These are phyloP conservation scores for Orbilia oligospora DNA, from an alignment of 2,329 filamentous ascomycete genomes.

Conservation along the genomic window DNA sequence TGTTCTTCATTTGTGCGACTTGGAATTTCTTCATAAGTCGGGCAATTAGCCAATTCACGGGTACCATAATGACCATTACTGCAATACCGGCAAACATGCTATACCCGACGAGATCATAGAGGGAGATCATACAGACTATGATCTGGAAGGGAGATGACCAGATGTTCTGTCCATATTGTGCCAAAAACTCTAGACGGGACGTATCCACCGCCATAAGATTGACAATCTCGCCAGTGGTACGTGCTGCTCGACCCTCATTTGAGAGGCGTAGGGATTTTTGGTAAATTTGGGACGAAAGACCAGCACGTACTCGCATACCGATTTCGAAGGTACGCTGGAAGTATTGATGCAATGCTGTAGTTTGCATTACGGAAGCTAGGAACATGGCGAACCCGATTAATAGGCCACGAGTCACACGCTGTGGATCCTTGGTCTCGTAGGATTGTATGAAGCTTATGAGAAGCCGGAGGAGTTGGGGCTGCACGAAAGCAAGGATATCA, in stretches of 20 bases:
- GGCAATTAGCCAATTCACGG: slow-evolving; percentile 92
- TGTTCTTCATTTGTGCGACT: slow-evolving; percentile 99
- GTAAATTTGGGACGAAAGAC: slow-evolving; percentile 91
- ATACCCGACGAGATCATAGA: slow-evolving; percentile 93
- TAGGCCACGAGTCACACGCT: slow-evolving; percentile 86
- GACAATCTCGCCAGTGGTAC: slow-evolving; percentile 97
- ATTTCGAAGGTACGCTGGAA: slow-evolving; percentile 96
- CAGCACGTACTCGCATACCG: slow-evolving; percentile 95
- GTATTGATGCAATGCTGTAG: slow-evolving; percentile 93
- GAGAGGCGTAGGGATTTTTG: slow-evolving; percentile 89
- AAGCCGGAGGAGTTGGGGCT: slow-evolving; percentile 88
- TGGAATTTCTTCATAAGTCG: slow-evolving; percentile 94
- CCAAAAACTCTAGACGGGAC: slow-evolving; percentile 86
- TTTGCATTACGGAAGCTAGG: slow-evolving; percentile 85
- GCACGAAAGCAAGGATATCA: slow-evolving; percentile 86
- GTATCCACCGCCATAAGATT: slow-evolving; percentile 99
- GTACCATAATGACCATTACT: slow-evolving; percentile 98
- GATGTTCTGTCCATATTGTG: slow-evolving; percentile 93
- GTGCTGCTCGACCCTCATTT: slow-evolving; percentile 88
- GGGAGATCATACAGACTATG: slow-evolving; percentile 90
- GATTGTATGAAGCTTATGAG: slow-evolving; percentile 89
- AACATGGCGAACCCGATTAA: slow-evolving; percentile 96
- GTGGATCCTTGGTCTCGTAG: slow-evolving; percentile 74
- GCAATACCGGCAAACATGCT: slow-evolving; percentile 96
- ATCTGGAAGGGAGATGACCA: slow-evolving; percentile 99